Percentiles rank a stretch among this genome's conserved stretches.
Evolutionary conservation across 2,329 filamentous ascomycete genomes (phyloP).

Genomic region (Periglandula ipomoeae): DNA sequence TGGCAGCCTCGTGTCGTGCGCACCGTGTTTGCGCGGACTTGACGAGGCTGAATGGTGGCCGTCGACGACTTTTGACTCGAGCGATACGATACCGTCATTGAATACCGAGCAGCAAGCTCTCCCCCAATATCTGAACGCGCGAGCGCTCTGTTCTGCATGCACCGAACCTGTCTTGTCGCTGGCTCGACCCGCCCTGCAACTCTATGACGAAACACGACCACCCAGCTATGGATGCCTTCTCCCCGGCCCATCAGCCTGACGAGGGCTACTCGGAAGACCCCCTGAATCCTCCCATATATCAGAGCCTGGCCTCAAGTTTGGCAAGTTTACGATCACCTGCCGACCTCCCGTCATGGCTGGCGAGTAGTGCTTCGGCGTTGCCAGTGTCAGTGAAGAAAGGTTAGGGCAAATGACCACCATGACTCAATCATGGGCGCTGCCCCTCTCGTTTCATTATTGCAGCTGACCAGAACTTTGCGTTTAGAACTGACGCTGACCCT

Average conservation of each 20-base stretch:
- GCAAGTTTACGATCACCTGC: slow-evolving; percentile 28
- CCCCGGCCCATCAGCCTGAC: slow-evolving; percentile 55
- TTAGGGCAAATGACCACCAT: slow-evolving; percentile 23
- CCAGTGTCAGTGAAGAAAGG: slow-evolving; percentile 36
- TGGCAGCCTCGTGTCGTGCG: not conserved
- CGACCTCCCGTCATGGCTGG: slow-evolving; percentile 41
- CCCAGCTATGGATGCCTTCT: slow-evolving; percentile 33
- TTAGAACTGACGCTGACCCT: slow-evolving; percentile 73
- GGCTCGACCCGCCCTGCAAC: not conserved
- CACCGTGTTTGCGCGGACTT: slow-evolving; percentile 1
- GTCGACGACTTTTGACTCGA: not conserved
- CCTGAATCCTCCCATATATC: slow-evolving; percentile 33
- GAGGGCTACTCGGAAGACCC: slow-evolving; percentile 82
- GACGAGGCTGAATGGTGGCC: not conserved
- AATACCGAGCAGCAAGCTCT: not conserved
- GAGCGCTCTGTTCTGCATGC: not conserved
- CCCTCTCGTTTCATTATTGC: slow-evolving; percentile 6
- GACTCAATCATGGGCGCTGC: slow-evolving; percentile 14
- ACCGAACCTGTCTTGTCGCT: not conserved
- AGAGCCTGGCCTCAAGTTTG: slow-evolving; percentile 23
- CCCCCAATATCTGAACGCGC: not conserved
- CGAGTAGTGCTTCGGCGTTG: slow-evolving; percentile 39
- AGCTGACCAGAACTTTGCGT: slow-evolving; percentile 6
- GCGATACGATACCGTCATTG: not conserved
- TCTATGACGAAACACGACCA: slow-evolving; percentile 20